Percentiles rank a stretch among this genome's conserved stretches.
Evolutionary conservation across 257 asterid genomes (phyloP).

Genomic region (Coffea eugenioides): DNA sequence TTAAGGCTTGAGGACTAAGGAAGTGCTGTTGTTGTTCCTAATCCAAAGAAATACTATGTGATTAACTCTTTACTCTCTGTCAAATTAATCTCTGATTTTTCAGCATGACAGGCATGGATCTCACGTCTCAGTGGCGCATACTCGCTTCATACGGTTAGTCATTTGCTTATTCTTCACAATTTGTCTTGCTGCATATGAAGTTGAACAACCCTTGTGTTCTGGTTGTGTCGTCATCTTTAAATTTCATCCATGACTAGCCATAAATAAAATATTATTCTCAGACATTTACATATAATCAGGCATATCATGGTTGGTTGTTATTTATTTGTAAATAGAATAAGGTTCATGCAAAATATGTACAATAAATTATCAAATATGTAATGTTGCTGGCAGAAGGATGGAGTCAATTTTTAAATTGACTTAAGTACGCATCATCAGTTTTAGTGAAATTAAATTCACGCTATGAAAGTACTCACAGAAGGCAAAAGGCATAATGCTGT

Average conservation of each 20-base stretch:
- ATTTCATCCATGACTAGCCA: no score
- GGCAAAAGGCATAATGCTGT: neutral
- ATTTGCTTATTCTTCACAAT: neutral
- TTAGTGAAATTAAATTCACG: neutral
- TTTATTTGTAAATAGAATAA: no score
- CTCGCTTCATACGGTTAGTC: neutral
- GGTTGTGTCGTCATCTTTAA: neutral
- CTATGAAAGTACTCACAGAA: neutral
- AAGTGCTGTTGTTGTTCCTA: neutral
- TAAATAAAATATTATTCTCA: no score
- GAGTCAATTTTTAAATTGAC: no score
- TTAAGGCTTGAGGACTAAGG: neutral
- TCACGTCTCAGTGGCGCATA: no score
- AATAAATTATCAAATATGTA: no score
- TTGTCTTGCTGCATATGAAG: no score
- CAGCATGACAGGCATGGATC: neutral
- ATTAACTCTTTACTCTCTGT: neutral
- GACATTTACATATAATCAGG: no score
- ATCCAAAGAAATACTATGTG: neutral
- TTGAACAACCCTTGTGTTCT: neutral
- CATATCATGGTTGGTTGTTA: no score
- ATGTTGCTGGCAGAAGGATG: no score
- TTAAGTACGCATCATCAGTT: no score
- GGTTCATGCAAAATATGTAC: no score
- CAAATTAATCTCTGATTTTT: neutral